Base-by-base conservation (phyloP, 139 green algal genomes). In the Chlorella sp. region DNA sequence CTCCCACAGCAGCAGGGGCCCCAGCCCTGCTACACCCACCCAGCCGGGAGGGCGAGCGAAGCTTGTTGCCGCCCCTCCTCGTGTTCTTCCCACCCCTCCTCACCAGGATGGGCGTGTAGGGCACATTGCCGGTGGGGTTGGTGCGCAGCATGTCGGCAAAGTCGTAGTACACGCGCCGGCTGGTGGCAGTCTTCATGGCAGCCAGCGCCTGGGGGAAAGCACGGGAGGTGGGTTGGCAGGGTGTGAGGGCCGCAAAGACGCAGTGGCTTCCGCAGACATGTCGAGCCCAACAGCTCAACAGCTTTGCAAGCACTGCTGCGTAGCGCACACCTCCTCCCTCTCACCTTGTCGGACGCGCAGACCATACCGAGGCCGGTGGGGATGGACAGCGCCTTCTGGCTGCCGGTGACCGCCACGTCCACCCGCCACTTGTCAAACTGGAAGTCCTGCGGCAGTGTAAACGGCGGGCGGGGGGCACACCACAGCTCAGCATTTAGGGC, bases 351-450 rank as follows among this genome's bases (percentile, higher is more conserved):
- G 2, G 88, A 94, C 0, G 91, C 95, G 65, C 92, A 96, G 38
- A 98, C 91, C 54, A 99, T 89, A 13, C 86, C 95, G 17, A 99
- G 91, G 73, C 97, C 97, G 0, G 97, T 99, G 43, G 97, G 97
- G 88, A 99, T 87, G 36, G 93, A 98, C 58, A 99, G 92, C 46
- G 97, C 97, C 90, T 99, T 99, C 90, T 99, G 97, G 16, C 90
- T 96, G 44, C 96, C 96, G 26, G 97, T 99, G 36, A 99, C 93
- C 30, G 96, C 97, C 60, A 99, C 92, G 89, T 99, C 97, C 36
- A 99, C 97, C 28, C 93, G 77, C 96, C 96, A 99, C 36, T 98
- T 89, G 87, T 99, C 97, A 79, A 99, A 94, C 68, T 94, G 79
- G 79, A 84, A 84, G 79, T 84, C 79, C 51, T 60, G 51, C 46